Evolutionary conservation across 192 early-diverging fungal genomes (phyloP), one percentile per base, ranked within the genome.

Genomic region (Coemansia umbellata): DNA sequence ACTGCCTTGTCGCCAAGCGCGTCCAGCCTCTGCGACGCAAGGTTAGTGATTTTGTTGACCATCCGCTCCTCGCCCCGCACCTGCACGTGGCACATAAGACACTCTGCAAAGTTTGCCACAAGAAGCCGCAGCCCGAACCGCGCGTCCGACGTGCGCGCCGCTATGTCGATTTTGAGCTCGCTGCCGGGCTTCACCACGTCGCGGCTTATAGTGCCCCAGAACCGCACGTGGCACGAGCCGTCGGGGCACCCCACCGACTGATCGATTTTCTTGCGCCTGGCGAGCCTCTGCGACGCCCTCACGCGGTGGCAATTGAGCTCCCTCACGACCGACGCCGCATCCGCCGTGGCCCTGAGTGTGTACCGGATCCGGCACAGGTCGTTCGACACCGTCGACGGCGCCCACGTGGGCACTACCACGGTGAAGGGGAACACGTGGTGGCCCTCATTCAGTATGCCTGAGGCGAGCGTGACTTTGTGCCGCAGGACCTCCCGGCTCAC

Each of bases 181-280:
- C 56, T 50, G 19, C 72, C 72, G 3, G 72, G 72, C 48, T 49
- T 55, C 8, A 68, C 72, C n/a, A 68, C 54, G 36, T 75, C 72
- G 22, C 65, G 35, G 50, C 57, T 64, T 30, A 75, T 22, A 3
- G 61, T 40, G 14, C 72, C 72, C 41, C 56, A 54, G 37, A 75
- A 57, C 17, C 61, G 53, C 26, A 75, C 72, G 18, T 75, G 72
- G 32, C 72, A 75, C 13, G 65, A 60, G 24, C 72, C 72, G 50
- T 75, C 65, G 5, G 72, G 72, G 28, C 72, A 75, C 5, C 72
- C 72, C 11, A 75, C 72, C 30, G 72, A 75, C 56, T 75, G 72
- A 44, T 75, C 72, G 2, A 75, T 40, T 1, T 44, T 47, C 57
- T 64, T 63, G 4, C 53, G 35, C 14, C 65, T 42, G 10, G 72